Conservation (phyloP, 371 early-diverging fungal species). For the Mucor plumbeus region DNA sequence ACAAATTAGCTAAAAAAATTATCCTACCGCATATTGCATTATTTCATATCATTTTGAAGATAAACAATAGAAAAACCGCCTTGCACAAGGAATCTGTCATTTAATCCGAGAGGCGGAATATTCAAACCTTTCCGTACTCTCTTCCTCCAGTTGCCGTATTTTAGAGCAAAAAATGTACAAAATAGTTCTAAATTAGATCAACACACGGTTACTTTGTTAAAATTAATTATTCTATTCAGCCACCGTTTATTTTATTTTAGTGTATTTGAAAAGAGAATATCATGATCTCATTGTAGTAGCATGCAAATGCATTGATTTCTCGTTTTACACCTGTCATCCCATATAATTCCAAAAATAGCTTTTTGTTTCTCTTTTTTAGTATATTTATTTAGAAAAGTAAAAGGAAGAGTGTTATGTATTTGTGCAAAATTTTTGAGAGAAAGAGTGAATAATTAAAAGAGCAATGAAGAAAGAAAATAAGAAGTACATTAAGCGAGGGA, state of each 20-base stretch:
- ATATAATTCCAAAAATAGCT: background rate
- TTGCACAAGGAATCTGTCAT: background rate
- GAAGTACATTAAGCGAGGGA: slow-evolving; percentile 1
- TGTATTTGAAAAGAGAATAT: background rate
- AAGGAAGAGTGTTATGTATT: background rate
- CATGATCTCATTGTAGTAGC: too few relatives aligned
- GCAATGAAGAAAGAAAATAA: background rate
- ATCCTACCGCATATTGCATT: too few relatives aligned
- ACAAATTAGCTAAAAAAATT: too few relatives aligned
- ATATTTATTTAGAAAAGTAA: background rate
- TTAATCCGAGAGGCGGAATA: background rate
- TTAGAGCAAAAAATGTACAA: background rate
- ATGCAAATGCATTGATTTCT: too few relatives aligned
- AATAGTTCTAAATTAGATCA: background rate
- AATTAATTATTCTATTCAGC: background rate
- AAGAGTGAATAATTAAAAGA: background rate
- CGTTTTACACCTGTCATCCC: background rate
- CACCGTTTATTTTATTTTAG: background rate
- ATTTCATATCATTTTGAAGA: too few relatives aligned
- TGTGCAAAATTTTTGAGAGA: background rate
- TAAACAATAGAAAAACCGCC: background rate
- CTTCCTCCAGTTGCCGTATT: background rate
- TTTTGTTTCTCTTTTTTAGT: background rate
- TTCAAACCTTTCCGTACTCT: too few relatives aligned
- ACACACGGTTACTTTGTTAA: background rate